Conservation (phyloP, 192 early-diverging fungal species). For the Coemansia sp. region DNA sequence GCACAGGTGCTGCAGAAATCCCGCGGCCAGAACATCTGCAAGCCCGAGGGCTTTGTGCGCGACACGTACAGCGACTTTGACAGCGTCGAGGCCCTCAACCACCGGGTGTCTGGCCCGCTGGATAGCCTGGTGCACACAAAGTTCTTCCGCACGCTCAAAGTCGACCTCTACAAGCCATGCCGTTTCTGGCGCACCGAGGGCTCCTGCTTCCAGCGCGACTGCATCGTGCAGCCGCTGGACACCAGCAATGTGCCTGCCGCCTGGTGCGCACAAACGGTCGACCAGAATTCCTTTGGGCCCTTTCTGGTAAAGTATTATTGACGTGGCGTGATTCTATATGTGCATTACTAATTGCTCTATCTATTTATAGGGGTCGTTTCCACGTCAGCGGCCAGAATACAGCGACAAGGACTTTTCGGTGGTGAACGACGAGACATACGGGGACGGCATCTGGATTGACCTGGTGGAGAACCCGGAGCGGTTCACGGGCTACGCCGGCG, state of each 20-base stretch:
- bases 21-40: conserved; percentile 57
- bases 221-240: conserved; percentile 78
- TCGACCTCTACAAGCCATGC: conserved; percentile 84
- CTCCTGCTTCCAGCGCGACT: conserved; percentile 79
- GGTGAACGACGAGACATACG: conserved; percentile 73
- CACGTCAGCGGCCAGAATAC: conserved; percentile 57
- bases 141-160: conserved; percentile 90
- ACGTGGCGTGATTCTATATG: conserved; percentile 24
- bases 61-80: conserved; percentile 66
- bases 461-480: conserved; percentile 91
- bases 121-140: conserved; percentile 74
- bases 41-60: conserved; percentile 48
- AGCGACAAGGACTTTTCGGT: conserved; percentile 84
- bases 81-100: conserved; percentile 73
- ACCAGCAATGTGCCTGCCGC: conserved; percentile 60
- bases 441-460: conserved; percentile 83
- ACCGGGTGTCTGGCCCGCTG: conserved; percentile 64
- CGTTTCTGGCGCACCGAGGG: conserved; percentile 86
- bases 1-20: conserved; percentile 55
- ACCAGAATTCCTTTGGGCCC: conserved; percentile 68
- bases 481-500: conserved; percentile 94
- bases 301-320: conserved; percentile 44
- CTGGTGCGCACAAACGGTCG: conserved; percentile 62
- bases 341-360: background rate
- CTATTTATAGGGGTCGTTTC: conserved; percentile 17